These are phyloP conservation scores for Anisogramma anomala DNA, from an alignment of 2,329 filamentous ascomycete species.

Conservation along the genomic window DNA sequence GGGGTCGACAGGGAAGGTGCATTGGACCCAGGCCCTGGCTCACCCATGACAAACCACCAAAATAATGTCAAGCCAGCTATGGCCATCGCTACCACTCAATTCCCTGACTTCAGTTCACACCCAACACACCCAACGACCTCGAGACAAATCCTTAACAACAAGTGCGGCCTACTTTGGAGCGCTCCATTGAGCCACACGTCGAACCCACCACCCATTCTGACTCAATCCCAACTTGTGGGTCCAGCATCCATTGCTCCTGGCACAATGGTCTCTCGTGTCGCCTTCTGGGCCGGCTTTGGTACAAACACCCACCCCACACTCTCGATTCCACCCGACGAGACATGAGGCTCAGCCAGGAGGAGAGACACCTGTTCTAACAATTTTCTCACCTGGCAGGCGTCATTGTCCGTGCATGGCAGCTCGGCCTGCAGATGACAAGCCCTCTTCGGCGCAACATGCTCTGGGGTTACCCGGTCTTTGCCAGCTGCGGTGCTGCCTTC, in stretches of 20 bases:
- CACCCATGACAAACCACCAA: background rate
- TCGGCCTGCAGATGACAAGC: constrained; percentile 96
- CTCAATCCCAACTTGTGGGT: background rate
- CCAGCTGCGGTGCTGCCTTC: constrained; percentile 74
- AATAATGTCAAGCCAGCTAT: constrained; percentile 7
- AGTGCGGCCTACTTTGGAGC: constrained; percentile 4
- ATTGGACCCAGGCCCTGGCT: background rate
- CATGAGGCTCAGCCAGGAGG: background rate
- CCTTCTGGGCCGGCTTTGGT: constrained; percentile 92
- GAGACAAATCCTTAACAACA: background rate
- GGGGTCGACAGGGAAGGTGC: constrained; percentile 3
- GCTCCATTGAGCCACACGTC: constrained; percentile 9
- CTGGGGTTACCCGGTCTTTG: constrained; percentile 89
- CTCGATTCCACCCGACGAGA: constrained; percentile 5
- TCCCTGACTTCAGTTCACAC: background rate
- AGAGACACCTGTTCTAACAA: background rate
- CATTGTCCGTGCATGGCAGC: constrained; percentile 86
- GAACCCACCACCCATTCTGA: constrained; percentile 6
- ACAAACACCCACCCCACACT: constrained; percentile 27
- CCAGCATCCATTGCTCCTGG: constrained; percentile 3
- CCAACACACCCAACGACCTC: background rate
- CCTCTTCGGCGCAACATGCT: constrained; percentile 76
- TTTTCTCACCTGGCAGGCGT: constrained; percentile 48
- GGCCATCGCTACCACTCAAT: constrained; percentile 9
- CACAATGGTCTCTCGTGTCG: constrained; percentile 51